These are phyloP conservation scores for Fusarium sp. DNA, from an alignment of 2,329 filamentous ascomycete genomes.

Conservation along the genomic window DNA sequence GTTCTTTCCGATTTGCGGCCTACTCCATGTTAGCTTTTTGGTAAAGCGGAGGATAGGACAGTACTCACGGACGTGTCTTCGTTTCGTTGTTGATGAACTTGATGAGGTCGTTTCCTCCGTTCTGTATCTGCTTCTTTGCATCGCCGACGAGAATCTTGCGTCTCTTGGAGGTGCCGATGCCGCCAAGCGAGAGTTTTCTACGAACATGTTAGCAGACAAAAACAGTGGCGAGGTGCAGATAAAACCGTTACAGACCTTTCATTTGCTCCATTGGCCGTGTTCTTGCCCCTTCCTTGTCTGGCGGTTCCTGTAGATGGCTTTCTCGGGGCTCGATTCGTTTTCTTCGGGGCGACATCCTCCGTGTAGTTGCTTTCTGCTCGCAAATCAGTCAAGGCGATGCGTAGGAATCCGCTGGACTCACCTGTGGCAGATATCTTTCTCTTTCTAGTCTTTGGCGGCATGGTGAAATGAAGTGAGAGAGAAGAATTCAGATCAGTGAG, in stretches of 20 bases:
- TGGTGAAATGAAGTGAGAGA: slow-evolving; percentile 7
- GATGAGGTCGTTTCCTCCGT: slow-evolving; percentile 36
- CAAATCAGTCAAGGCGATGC: slow-evolving; percentile 2
- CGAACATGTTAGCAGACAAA: neutral
- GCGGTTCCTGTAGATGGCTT: slow-evolving; percentile 15
- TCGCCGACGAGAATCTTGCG: slow-evolving; percentile 21
- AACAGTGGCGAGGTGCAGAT: neutral
- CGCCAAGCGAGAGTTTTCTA: neutral
- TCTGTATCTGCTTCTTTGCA: slow-evolving; percentile 42
- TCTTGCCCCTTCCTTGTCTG: slow-evolving; percentile 7
- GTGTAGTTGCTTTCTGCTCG: slow-evolving; percentile 24
- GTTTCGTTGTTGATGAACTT: slow-evolving; percentile 38
- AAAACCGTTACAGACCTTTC: neutral
- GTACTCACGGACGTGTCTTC: slow-evolving; percentile 25
- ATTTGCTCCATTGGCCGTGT: neutral
- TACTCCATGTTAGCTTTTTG: slow-evolving; percentile 1
- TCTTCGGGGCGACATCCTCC: slow-evolving; percentile 29
- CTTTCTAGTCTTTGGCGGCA: slow-evolving; percentile 47
- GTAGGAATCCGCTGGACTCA: neutral
- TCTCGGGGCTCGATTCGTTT: slow-evolving; percentile 16
- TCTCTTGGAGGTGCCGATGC: slow-evolving; percentile 12
- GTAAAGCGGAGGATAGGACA: neutral
- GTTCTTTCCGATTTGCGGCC: slow-evolving; percentile 2
- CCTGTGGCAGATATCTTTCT: slow-evolving; percentile 42
- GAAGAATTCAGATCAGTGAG: neutral